These are phyloP conservation scores for Metschnikowia cubensis DNA, from an alignment of 805 yeast species.

Conservation along the genomic window DNA sequence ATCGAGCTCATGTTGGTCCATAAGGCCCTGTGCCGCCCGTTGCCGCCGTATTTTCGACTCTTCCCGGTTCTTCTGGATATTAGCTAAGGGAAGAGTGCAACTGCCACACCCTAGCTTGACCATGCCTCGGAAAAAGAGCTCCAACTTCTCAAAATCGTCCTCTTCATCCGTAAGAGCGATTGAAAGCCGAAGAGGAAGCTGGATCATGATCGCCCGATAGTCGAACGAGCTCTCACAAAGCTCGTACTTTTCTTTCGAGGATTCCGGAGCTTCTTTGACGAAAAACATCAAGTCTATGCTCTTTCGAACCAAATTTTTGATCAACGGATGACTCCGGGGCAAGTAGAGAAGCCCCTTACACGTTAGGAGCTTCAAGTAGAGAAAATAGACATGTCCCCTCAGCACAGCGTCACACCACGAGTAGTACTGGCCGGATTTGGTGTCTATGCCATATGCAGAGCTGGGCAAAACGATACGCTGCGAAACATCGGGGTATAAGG, in stretches of 20 bases:
- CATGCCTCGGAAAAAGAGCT: slow-evolving; percentile 23
- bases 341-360: slow-evolving; percentile 20
- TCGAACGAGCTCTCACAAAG: slow-evolving; percentile 21
- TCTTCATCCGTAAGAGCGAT: slow-evolving; percentile 18
- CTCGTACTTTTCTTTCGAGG: slow-evolving; percentile 16
- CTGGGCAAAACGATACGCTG: slow-evolving; percentile 12
- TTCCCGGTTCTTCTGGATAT: slow-evolving; percentile 5
- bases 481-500: slow-evolving; percentile 9
- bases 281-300: slow-evolving; percentile 19
- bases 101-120: slow-evolving; percentile 24
- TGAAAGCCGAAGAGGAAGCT: slow-evolving; percentile 20
- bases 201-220: slow-evolving; percentile 23
- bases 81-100: slow-evolving; percentile 9
- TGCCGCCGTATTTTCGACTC: slow-evolving; percentile 4
- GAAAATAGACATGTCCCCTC: slow-evolving; percentile 19
- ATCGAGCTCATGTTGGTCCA: slow-evolving; percentile 7
- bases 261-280: slow-evolving; percentile 16
- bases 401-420: slow-evolving; percentile 27
- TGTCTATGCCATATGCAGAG: slow-evolving; percentile 16
- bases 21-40: background rate
- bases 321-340: slow-evolving; percentile 22
- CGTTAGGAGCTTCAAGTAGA: slow-evolving; percentile 24
- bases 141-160: slow-evolving; percentile 22
- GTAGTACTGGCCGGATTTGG: slow-evolving; percentile 12
- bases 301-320: slow-evolving; percentile 16